phyloP scores from a whole-genome alignment of 495 filamentous ascomycete genomes.

The Chaetomidium leptoderma region DNA sequence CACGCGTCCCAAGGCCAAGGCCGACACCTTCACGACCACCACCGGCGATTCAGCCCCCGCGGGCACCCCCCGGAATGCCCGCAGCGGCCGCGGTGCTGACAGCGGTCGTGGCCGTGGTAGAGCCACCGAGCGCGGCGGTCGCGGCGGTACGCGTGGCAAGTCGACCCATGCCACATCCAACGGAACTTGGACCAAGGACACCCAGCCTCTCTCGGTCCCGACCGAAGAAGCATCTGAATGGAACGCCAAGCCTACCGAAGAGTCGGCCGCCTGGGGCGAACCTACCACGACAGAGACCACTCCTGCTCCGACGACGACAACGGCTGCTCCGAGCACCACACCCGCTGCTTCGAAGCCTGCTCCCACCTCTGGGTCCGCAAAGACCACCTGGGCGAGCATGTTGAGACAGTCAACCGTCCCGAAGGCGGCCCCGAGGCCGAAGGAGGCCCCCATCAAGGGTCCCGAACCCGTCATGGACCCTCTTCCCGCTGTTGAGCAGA shows the following conservation, averaged over 20 bases:
- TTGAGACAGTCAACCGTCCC: constrained; percentile 44
- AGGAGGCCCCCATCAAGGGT: constrained; percentile 41
- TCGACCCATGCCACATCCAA: constrained; percentile 52
- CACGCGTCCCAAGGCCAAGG: constrained; percentile 77
- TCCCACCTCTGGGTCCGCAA: constrained; percentile 36
- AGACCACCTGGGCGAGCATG: constrained; percentile 59
- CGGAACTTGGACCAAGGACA: constrained; percentile 47
- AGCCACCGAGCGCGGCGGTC: constrained; percentile 65
- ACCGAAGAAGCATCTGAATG: constrained; percentile 46
- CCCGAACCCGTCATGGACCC: constrained; percentile 39
- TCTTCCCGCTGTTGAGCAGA: constrained; percentile 34
- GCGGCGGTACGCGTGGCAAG: constrained; percentile 55
- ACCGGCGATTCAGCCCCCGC: constrained; percentile 46
- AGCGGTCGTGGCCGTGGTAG: constrained; percentile 64
- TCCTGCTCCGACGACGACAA: constrained; percentile 19
- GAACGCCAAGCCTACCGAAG: constrained; percentile 36
- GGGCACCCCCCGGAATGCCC: constrained; percentile 39
- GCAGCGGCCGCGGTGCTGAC: constrained; percentile 67
- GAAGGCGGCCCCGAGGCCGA: constrained; percentile 43
- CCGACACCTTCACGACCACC: constrained; percentile 52
- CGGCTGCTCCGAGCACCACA: constrained; percentile 23
- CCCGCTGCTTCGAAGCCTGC: constrained; percentile 31
- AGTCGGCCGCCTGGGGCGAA: constrained; percentile 27
- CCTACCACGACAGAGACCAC: constrained; percentile 8
- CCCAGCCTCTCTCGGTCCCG: constrained; percentile 44